Conservation (phyloP, 2,329 filamentous ascomycete species). For the Pestalotiopsis fici region DNA sequence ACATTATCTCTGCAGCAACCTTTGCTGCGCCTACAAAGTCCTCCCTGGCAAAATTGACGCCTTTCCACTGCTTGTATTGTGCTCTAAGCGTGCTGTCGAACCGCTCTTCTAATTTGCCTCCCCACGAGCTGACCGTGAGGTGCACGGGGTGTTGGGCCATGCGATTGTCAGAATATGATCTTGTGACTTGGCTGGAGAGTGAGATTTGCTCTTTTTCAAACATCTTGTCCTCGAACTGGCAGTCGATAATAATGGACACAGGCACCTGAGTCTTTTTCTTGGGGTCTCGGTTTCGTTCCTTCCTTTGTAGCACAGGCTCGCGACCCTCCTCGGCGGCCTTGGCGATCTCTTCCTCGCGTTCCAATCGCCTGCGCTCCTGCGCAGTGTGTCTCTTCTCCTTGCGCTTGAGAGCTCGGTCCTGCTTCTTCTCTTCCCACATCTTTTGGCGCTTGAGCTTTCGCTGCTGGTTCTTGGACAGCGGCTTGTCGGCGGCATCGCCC, state of each 20-base stretch:
- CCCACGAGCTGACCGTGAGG: constrained; percentile 77
- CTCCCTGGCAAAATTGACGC: constrained; percentile 70
- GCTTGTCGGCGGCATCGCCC: constrained; percentile 7
- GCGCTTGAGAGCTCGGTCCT: constrained; percentile 45
- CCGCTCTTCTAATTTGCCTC: constrained; percentile 71
- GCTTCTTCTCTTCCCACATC: constrained; percentile 74
- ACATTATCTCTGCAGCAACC: constrained; percentile 70
- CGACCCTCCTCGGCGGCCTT: constrained; percentile 41
- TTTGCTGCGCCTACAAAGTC: constrained; percentile 73
- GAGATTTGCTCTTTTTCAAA: constrained; percentile 81
- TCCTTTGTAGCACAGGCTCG: constrained; percentile 40
- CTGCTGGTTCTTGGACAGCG: constrained; percentile 80
- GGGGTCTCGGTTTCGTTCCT: constrained; percentile 29
- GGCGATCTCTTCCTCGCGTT: constrained; percentile 51
- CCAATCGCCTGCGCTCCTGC: constrained; percentile 49
- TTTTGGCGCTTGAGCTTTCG: constrained; percentile 76
- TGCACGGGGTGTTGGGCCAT: constrained; percentile 68
- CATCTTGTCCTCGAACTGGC: constrained; percentile 91
- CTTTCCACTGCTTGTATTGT: constrained; percentile 78
- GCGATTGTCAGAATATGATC: constrained; percentile 87
- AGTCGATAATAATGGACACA: constrained; percentile 83
- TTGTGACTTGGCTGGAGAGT: constrained; percentile 78
- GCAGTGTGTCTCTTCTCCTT: constrained; percentile 55
- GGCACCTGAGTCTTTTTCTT: constrained; percentile 56
- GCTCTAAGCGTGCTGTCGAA: constrained; percentile 75